Evolutionary conservation across 371 early-diverging fungal species (phyloP).

Genomic region (Thermomucor indicae-seudaticae): DNA sequence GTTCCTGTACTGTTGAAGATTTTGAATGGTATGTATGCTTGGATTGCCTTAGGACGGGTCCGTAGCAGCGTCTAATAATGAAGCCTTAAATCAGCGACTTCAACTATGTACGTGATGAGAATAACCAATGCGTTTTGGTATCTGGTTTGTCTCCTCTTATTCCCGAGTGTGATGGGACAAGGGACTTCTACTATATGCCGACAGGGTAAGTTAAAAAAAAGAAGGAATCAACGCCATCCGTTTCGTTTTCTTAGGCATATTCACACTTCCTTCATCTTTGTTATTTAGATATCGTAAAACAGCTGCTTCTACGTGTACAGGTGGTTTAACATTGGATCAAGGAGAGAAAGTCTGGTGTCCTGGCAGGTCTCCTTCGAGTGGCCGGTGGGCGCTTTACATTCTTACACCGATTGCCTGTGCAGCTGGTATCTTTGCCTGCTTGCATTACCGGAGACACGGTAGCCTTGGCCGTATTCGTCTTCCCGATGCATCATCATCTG

Average conservation of each 20-base stretch:
- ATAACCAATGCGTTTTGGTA: slow-evolving; percentile 61
- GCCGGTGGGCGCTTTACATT: slow-evolving; percentile 32
- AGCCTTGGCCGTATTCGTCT: slow-evolving; percentile 42
- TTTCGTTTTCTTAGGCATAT: no score
- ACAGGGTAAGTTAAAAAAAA: slow-evolving; percentile 47
- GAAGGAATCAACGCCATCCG: no score
- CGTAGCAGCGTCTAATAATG: neutral
- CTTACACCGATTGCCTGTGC: slow-evolving; percentile 38
- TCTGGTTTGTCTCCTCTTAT: slow-evolving; percentile 53
- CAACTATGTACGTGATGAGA: slow-evolving; percentile 65
- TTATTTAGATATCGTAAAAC: slow-evolving; percentile 70
- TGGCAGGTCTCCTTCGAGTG: slow-evolving; percentile 40
- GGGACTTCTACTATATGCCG: slow-evolving; percentile 56
- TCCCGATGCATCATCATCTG: slow-evolving; percentile 29
- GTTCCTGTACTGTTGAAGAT: slow-evolving; percentile 77
- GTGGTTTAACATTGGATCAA: slow-evolving; percentile 52
- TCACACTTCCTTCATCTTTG: no score
- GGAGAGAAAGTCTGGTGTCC: slow-evolving; percentile 67
- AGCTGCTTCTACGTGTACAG: slow-evolving; percentile 68
- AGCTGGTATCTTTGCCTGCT: slow-evolving; percentile 26
- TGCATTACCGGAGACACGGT: slow-evolving; percentile 31
- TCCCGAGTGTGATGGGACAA: slow-evolving; percentile 52
- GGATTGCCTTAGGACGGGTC: neutral
- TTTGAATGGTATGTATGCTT: slow-evolving; percentile 71
- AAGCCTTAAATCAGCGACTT: slow-evolving; percentile 53